Base-by-base conservation (phyloP, 148 eudicot genomes). In the Cornus florida region DNA sequence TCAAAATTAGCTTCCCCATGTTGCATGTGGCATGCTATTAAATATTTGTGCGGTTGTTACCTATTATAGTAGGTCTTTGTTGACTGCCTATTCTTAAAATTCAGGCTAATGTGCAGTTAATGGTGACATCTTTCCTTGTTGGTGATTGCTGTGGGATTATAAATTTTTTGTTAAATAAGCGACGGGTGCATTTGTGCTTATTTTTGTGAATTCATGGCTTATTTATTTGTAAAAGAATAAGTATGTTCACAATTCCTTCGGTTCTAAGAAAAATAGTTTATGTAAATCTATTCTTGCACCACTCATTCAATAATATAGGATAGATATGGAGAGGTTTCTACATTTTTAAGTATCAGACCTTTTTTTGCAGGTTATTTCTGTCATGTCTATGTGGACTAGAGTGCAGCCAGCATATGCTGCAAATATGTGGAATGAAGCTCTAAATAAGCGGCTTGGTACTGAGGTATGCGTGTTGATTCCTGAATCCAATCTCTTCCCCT, bases 351-450 rank as follows among this genome's bases (percentile, higher is more conserved):
- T 48, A 7, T 24, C n/a, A 13, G 70, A 70, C 64, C 20, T 17
- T 69, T 22, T 72, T 67, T 79, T n/a, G 82, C 90, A 96, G 99
- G 99, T 96, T 50, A 83, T 91, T 89, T 96, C 99, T 92, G 93
- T 93, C 95, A 96, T 96, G 98, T 96, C 99, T 81, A 96, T 96
- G 99, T 96, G 99, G 99, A 96, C 95, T 33, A 92, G 99, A 86
- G 84, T 96, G 86, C 99, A 96, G 86, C 99, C 99, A 82, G 92
- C 91, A 35, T 96, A 96, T 89, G 99, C 99, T 70, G 99, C 95
- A 78, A 96, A 96, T 86, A 96, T 96, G 99, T 96, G 99, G 99
- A 96, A 96, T 75, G 99, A 96, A 84, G 99, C 99, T 79, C 80
- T 96, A 39, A 96, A 96, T 80, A 96, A 87, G 92, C 86, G 99